These are phyloP conservation scores for Kodamaea plutei DNA, from an alignment of 1,139 yeast species.

Conservation along the genomic window DNA sequence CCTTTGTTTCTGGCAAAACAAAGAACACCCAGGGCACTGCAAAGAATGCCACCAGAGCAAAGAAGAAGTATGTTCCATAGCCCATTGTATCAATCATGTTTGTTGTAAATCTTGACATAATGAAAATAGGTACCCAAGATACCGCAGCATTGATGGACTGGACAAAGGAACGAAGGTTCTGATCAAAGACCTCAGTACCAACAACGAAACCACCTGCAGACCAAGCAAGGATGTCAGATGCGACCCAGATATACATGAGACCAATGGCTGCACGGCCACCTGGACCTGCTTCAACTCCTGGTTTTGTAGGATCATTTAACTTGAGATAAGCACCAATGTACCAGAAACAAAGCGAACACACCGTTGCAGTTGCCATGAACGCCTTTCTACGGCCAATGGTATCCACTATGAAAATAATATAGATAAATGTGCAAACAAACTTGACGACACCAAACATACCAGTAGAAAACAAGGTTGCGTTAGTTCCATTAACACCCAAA, in stretches of 20 bases:
- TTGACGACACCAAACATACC: conserved; percentile 44
- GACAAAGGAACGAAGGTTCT: conserved; percentile 39
- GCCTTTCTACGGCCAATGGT: conserved; percentile 37
- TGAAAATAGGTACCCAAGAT: conserved; percentile 41
- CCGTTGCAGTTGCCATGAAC: conserved; percentile 34
- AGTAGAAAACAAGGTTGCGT: conserved; percentile 37
- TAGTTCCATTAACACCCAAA: conserved; percentile 38
- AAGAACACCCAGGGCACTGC: conserved; percentile 36
- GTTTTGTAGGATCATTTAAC: conserved; percentile 34
- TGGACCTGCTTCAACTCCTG: conserved; percentile 37
- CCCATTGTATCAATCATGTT: conserved; percentile 40
- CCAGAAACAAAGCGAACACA: conserved; percentile 41
- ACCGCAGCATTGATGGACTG: conserved; percentile 43
- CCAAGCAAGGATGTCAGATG: conserved; percentile 42
- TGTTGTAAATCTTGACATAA: conserved; percentile 37
- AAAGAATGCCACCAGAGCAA: conserved; percentile 30
- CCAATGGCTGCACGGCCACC: conserved; percentile 43
- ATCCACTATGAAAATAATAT: conserved; percentile 36
- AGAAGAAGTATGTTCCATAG: conserved; percentile 41
- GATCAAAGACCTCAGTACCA: conserved; percentile 42
- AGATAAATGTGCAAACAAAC: conserved; percentile 34
- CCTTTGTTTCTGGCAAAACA: conserved; percentile 38
- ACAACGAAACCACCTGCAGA: conserved; percentile 44
- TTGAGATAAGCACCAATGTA: conserved; percentile 41
- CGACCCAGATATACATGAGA: conserved; percentile 44